These are phyloP conservation scores for Rhexocercosporidium sp. DNA, from an alignment of 2,329 filamentous ascomycete genomes.

Conservation along the genomic window DNA sequence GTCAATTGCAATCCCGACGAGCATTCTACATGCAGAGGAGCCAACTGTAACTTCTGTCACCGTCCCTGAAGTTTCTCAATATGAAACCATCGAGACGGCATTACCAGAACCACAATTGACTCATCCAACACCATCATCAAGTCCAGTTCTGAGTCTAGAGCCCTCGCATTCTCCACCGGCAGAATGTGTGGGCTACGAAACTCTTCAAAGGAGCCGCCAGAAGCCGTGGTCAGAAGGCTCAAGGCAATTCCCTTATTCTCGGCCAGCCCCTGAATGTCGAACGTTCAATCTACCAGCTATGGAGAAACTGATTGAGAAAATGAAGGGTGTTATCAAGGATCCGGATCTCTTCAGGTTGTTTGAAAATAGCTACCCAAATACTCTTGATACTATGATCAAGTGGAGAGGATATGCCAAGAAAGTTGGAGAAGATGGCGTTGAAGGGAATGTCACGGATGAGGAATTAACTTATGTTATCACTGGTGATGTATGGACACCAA, in stretches of 20 bases:
- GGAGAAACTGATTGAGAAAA: constrained; percentile 74
- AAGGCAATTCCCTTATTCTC: constrained; percentile 78
- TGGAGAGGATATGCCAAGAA: constrained; percentile 67
- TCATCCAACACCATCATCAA: not conserved
- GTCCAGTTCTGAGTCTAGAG: not conserved
- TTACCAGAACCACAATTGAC: not conserved
- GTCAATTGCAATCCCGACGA: not conserved
- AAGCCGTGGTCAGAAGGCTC: constrained; percentile 56
- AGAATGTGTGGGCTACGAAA: constrained; percentile 32
- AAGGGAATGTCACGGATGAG: constrained; percentile 52
- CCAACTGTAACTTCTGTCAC: not conserved
- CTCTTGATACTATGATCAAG: constrained; percentile 72
- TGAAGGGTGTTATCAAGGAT: constrained; percentile 74
- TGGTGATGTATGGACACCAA: constrained; percentile 47
- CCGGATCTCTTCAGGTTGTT: constrained; percentile 76
- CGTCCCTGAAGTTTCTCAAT: constrained; percentile 3
- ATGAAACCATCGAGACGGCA: not conserved
- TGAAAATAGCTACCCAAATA: constrained; percentile 76
- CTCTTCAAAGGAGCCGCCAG: constrained; percentile 31
- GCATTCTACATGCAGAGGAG: not conserved
- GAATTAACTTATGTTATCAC: constrained; percentile 66
- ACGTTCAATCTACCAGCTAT: constrained; percentile 80
- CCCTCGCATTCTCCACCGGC: constrained; percentile 16
- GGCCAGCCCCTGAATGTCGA: constrained; percentile 76
- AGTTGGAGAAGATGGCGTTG: constrained; percentile 40